Evolutionary conservation across 169 alveolate genomes (phyloP).

Genomic region (Eimeria zaria): DNA sequence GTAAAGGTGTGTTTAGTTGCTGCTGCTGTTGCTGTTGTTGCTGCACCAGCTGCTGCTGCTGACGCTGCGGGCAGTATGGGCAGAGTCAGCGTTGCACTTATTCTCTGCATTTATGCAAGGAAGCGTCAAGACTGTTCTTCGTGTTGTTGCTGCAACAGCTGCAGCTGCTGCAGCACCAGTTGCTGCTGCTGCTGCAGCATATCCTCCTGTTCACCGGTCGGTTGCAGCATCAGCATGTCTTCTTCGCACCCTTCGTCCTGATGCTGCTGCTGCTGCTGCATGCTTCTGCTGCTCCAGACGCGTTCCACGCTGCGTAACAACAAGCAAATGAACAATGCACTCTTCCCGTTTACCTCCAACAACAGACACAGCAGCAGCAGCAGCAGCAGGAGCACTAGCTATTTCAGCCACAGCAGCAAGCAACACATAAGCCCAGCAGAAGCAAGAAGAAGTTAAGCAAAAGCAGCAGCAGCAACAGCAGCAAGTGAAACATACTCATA

Average conservation of each 20-base stretch:
- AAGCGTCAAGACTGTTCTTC: background rate
- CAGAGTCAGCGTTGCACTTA: background rate
- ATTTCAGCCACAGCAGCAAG: background rate
- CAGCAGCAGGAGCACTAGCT: background rate
- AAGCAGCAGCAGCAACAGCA: background rate
- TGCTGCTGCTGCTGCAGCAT: conserved; percentile 65
- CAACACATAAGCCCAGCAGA: background rate
- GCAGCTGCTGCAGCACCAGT: conserved; percentile 40
- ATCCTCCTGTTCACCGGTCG: background rate
- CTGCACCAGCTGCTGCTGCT: background rate
- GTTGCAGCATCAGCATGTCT: background rate
- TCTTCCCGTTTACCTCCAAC: background rate
- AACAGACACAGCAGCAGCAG: background rate
- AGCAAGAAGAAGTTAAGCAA: no score
- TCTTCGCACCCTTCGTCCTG: background rate
- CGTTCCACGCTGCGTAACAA: conserved; percentile 38
- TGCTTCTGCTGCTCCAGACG: conserved; percentile 28
- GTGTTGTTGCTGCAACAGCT: conserved; percentile 23
- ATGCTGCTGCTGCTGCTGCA: conserved; percentile 29
- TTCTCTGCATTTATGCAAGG: background rate
- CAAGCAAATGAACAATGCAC: background rate
- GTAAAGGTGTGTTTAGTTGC: background rate
- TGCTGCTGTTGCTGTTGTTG: background rate
- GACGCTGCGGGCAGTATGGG: background rate
- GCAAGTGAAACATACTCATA: conserved; percentile 8